Conservation (phyloP, 345 rosid species). For the Psidium guajava region DNA sequence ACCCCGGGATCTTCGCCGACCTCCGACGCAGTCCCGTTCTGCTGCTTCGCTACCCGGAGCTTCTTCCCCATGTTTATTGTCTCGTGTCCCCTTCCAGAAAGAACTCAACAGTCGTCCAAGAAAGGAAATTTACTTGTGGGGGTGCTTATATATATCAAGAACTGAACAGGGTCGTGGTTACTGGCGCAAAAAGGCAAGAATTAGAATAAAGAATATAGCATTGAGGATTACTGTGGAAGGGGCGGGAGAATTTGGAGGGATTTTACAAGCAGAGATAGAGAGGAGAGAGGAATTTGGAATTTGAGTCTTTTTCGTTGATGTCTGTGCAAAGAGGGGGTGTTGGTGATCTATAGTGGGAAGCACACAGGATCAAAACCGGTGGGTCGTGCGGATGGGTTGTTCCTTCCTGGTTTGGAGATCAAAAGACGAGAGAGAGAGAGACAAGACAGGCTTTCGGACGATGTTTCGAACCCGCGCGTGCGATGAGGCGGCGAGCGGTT, state of each 20-base stretch:
- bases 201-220: neutral
- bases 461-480: neutral
- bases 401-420: neutral
- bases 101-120: neutral
- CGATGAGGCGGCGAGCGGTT: neutral
- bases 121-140: neutral
- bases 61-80: neutral
- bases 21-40: neutral
- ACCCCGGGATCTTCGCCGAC: neutral
- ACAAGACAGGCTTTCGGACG: neutral
- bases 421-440: neutral
- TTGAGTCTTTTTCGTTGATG: neutral
- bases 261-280: neutral
- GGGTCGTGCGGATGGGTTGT: neutral
- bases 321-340: neutral
- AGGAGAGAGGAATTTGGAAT: neutral
- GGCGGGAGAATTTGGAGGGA: slow-evolving; percentile 9
- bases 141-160: neutral
- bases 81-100: too few relatives aligned
- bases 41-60: neutral
- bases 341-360: neutral
- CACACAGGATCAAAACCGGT: neutral
- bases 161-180: neutral
- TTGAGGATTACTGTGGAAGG: neutral
- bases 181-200: neutral